Percentiles rank a stretch among this genome's conserved stretches.
Evolutionary conservation across 2,329 filamentous ascomycete species (phyloP).

Genomic region (Fonsecaea nubica): DNA sequence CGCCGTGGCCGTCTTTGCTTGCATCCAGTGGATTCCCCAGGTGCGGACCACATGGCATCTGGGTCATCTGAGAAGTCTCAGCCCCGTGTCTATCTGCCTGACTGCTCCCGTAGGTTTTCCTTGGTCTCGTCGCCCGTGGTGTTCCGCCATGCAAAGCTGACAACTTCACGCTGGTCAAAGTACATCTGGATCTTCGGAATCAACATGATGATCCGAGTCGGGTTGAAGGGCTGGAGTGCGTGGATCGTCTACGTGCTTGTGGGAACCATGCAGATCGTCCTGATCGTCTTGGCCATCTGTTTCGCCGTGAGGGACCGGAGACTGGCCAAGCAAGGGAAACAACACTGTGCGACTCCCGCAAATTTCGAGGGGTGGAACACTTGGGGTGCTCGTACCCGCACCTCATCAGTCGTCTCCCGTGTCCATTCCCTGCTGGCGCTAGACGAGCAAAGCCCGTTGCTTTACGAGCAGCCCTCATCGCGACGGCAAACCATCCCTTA

Average conservation of each 20-base stretch:
- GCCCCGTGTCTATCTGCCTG: conserved; percentile 22
- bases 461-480: conserved; percentile 11
- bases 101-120: conserved; percentile 20
- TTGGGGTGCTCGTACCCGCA: conserved; percentile 7
- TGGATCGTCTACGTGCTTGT: conserved; percentile 30
- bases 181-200: conserved; percentile 32
- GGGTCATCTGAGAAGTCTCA: conserved; percentile 26
- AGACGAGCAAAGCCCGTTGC: conserved; percentile 23
- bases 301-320: conserved; percentile 26
- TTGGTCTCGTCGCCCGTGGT: background rate
- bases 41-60: conserved; percentile 29
- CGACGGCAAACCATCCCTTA: background rate
- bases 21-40: conserved; percentile 28
- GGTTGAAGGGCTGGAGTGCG: conserved; percentile 18
- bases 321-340: conserved; percentile 25
- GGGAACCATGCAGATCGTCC: conserved; percentile 26
- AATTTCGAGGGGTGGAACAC: conserved; percentile 24
- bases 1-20: conserved; percentile 29
- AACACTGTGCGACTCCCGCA: conserved; percentile 19
- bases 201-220: conserved; percentile 28
- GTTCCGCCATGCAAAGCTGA: background rate
- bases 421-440: conserved; percentile 19
- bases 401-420: conserved; percentile 15
- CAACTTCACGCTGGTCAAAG: conserved; percentile 4
- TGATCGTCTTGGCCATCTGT: conserved; percentile 22